Percentiles rank a stretch among this genome's conserved stretches.
Conservation (phyloP, 495 filamentous ascomycete genomes). For the Tuber indicum region DNA sequence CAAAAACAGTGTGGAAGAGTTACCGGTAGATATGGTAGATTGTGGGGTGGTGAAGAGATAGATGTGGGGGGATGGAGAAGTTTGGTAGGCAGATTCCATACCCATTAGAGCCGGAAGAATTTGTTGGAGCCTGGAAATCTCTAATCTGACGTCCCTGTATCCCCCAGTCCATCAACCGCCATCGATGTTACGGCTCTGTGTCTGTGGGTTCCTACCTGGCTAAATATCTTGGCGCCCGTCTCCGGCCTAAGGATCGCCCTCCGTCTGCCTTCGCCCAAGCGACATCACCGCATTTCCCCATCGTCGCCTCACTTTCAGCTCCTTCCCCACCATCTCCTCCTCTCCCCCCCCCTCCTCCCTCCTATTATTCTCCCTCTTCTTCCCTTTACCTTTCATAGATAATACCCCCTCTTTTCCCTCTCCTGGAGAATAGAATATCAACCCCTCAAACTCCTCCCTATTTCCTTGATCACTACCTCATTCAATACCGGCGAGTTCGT, state of each 20-base stretch:
- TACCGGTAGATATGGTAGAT: background rate
- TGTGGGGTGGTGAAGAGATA: background rate
- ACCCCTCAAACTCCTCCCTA: background rate
- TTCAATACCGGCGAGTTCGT: background rate
- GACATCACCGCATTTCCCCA: constrained; percentile 3
- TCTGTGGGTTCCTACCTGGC: background rate
- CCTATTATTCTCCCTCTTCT: background rate
- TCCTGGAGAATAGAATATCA: background rate
- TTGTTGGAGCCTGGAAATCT: background rate
- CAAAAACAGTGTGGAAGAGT: background rate
- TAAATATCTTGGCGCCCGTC: constrained; percentile 1
- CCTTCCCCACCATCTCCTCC: background rate
- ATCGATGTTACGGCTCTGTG: background rate
- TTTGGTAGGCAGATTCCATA: background rate
- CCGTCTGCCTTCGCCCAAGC: background rate
- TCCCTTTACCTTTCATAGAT: background rate
- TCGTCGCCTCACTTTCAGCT: constrained; percentile 1
- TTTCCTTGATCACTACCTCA: background rate
- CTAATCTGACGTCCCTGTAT: background rate
- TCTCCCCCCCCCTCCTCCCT: background rate
- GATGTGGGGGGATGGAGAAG: background rate
- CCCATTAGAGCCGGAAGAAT: background rate
- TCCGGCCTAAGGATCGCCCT: background rate
- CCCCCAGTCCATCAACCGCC: background rate
- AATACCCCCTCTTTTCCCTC: background rate